These are phyloP conservation scores for Podila epicladia DNA, from an alignment of 192 early-diverging fungal species.

Conservation along the genomic window DNA sequence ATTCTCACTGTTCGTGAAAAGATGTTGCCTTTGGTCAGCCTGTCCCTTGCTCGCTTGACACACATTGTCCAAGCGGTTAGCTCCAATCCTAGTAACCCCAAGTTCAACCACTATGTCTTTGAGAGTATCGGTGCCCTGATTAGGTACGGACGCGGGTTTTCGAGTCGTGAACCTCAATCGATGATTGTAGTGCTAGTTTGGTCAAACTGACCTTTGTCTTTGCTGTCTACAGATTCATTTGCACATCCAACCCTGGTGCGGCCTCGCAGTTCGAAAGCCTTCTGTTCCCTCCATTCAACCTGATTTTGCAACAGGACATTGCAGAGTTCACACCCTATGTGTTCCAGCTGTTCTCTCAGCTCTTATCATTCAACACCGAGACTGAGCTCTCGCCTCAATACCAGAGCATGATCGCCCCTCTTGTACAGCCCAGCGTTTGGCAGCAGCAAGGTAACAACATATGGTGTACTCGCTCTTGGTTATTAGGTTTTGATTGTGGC, in stretches of 20 bases:
- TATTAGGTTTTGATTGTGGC: neutral
- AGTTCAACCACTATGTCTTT: conserved; percentile 98
- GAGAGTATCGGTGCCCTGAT: conserved; percentile 92
- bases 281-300: conserved; percentile 90
- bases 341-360: conserved; percentile 94
- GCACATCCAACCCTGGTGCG: conserved; percentile 71
- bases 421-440: conserved; percentile 92
- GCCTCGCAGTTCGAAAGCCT: conserved; percentile 86
- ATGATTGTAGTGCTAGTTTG: too few relatives aligned
- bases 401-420: conserved; percentile 72
- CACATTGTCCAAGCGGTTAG: conserved; percentile 84
- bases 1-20: conserved; percentile 80
- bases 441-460: conserved; percentile 70
- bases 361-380: conserved; percentile 80
- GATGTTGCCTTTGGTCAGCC: conserved; percentile 74
- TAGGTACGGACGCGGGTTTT: conserved; percentile 36
- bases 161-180: neutral
- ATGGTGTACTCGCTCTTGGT: neutral
- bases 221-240: conserved; percentile 72
- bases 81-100: conserved; percentile 97
- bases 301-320: conserved; percentile 83
- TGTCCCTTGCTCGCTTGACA: conserved; percentile 80
- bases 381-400: conserved; percentile 77
- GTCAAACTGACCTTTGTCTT: neutral
- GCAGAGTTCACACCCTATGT: conserved; percentile 96